These are phyloP conservation scores for Hypomyces perniciosus DNA, from an alignment of 2,329 filamentous ascomycete species.

Conservation along the genomic window DNA sequence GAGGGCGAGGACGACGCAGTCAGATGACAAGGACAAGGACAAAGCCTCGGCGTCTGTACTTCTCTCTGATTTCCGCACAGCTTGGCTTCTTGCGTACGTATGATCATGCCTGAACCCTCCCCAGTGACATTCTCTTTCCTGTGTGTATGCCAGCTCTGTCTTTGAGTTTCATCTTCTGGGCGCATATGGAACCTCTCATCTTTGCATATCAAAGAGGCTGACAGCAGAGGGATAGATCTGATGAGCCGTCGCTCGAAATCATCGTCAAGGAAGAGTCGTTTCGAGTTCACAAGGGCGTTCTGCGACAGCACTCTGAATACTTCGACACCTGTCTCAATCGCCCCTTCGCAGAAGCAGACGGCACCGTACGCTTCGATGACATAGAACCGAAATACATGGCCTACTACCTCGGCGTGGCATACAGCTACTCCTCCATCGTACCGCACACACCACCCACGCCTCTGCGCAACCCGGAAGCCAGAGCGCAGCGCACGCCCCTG, in stretches of 20 bases:
- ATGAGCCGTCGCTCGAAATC: slow-evolving; percentile 26
- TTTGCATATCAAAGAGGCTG: neutral
- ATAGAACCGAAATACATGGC: slow-evolving; percentile 29
- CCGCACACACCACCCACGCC: slow-evolving; percentile 22
- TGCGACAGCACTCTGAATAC: slow-evolving; percentile 29
- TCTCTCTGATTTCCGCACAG: slow-evolving; percentile 26
- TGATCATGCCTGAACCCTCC: neutral
- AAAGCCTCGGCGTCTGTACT: slow-evolving; percentile 18
- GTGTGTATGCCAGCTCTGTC: neutral
- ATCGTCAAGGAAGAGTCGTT: slow-evolving; percentile 25
- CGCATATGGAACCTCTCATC: neutral
- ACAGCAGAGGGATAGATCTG: slow-evolving; percentile 16
- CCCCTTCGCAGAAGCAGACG: slow-evolving; percentile 23
- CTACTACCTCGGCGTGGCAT: slow-evolving; percentile 30
- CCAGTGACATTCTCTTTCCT: neutral
- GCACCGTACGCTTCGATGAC: slow-evolving; percentile 26
- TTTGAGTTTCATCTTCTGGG: neutral
- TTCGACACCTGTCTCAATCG: slow-evolving; percentile 25
- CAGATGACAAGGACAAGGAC: slow-evolving; percentile 7
- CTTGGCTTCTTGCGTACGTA: slow-evolving; percentile 30
- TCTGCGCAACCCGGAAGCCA: slow-evolving; percentile 21
- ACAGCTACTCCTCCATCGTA: slow-evolving; percentile 29
- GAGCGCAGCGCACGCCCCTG: slow-evolving; percentile 22
- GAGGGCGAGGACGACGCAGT: slow-evolving; percentile 16
- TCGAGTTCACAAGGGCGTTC: slow-evolving; percentile 24